These are phyloP conservation scores for Elongisporangium anandrum DNA, from an alignment of 352 stramenopile species.

Conservation along the genomic window DNA sequence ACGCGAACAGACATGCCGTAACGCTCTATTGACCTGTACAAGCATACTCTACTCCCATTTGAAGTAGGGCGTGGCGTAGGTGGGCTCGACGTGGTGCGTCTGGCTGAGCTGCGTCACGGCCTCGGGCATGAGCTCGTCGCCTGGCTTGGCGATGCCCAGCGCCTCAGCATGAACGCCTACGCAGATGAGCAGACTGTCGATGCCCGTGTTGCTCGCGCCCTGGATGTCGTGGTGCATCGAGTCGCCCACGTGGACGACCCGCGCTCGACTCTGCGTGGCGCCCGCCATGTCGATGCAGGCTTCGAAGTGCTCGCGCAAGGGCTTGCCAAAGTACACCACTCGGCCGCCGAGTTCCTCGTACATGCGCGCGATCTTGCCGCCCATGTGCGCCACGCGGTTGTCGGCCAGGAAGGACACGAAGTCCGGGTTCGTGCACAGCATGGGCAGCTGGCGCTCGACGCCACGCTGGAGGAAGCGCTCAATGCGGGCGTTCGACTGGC, in stretches of 20 bases:
- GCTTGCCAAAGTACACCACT: conserved; percentile 85
- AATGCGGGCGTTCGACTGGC: conserved; percentile 31
- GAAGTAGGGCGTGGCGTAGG: conserved; percentile 28
- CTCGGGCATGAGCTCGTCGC: conserved; percentile 1
- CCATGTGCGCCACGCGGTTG: conserved; percentile 56
- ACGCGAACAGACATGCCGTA: too few species aligned
- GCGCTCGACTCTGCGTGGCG: conserved; percentile 16
- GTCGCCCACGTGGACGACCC: conserved; percentile 61
- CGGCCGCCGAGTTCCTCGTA: conserved; percentile 76
- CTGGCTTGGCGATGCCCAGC: conserved; percentile 7
- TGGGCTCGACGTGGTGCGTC: conserved; percentile 8
- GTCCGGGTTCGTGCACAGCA: conserved; percentile 89
- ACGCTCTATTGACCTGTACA: too few species aligned
- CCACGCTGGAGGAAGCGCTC: conserved; percentile 46
- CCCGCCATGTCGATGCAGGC: conserved; percentile 38
- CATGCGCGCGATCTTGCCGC: conserved; percentile 73
- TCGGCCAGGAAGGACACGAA: conserved; percentile 66
- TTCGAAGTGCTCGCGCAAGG: conserved; percentile 72
- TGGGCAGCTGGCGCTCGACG: conserved; percentile 44
- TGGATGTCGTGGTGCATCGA: conserved; percentile 66
- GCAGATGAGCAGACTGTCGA: conserved; percentile 59
- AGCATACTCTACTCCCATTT: conserved; percentile 9
- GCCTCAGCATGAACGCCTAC: conserved; percentile 52
- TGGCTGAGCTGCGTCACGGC: conserved; percentile 4
- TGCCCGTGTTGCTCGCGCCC: conserved; percentile 38